Evolutionary conservation across 2,329 filamentous ascomycete species (phyloP), one percentile per base, ranked within the genome.

Genomic region (Bipolaris oryzae): DNA sequence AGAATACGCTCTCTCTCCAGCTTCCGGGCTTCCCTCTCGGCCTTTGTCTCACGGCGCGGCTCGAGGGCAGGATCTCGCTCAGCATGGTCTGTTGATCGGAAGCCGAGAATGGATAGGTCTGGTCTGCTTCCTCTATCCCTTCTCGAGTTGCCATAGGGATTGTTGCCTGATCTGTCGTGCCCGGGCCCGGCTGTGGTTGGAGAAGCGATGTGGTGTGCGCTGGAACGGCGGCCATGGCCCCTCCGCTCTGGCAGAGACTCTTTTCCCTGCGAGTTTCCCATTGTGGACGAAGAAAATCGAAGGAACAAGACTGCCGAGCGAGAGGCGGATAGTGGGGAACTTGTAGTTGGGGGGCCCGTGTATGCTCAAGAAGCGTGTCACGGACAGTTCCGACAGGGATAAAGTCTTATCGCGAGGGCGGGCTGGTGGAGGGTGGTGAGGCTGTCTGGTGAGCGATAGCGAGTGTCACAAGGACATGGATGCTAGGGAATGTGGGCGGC

Each of bases 11-110:
- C 94, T 70, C 87, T 89, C 75, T 97, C 94, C 53, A 92, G 79
- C 61, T 89, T 90, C 61, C 94, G 85, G 18, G 92, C 92, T 74
- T 99, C 95, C 39, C 92, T 86, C 78, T 98, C 95, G 67, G 94
- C 91, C 72, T 89, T 93, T 7, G 92, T 97, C 78, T 98, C 94
- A 56, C 91, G 86, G 55, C 92, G 88, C 39, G 82, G 79, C 67
- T 87, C 85, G 3, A 82, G 74, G 6, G 78, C 74, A 11, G 79
- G 72, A 62, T 85, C 82, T 67, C 81, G 76, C 57, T 85, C 80
- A 62, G 76, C 68, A 64, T 71, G 76, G 56, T 78, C 75, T 38
- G 79, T 79, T 5, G 87, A 76, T 52, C 81, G 80, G 9, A 88
- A 77, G 53, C 84, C 83, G 31, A 88, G 79, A 60, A 88, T 82